Percentiles rank a stretch among this genome's conserved stretches.
Evolutionary conservation across 306 rosid species (phyloP).

Genomic region (Gillenia trifoliata): DNA sequence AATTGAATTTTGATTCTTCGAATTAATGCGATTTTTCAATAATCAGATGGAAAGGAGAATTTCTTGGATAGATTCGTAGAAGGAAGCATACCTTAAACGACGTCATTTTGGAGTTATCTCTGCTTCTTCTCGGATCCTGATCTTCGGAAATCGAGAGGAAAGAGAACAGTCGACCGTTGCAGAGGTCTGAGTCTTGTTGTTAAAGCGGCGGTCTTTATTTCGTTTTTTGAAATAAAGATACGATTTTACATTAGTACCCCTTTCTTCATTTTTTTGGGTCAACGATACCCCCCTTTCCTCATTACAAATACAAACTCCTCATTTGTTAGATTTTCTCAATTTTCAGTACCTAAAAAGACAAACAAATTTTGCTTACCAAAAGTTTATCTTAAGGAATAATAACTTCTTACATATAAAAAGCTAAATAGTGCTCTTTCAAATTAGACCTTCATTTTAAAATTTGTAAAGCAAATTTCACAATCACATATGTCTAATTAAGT

Average conservation of each 20-base stretch:
- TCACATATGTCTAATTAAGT: too few relatives aligned
- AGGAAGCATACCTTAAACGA: conserved; percentile 20
- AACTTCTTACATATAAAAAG: too few relatives aligned
- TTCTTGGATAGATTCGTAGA: neutral
- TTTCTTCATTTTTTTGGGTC: too few relatives aligned
- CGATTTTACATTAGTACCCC: neutral
- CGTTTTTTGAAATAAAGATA: neutral
- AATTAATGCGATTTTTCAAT: neutral
- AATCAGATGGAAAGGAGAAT: neutral
- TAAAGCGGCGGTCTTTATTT: conserved; percentile 6
- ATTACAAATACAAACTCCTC: too few relatives aligned
- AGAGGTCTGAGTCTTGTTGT: neutral
- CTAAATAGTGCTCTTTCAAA: too few relatives aligned
- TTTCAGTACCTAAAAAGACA: too few relatives aligned
- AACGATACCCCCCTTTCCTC: too few relatives aligned
- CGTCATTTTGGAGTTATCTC: conserved; percentile 1
- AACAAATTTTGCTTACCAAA: too few relatives aligned
- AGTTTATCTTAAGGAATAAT: too few relatives aligned
- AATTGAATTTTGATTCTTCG: neutral
- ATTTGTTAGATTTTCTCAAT: too few relatives aligned
- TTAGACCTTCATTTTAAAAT: too few relatives aligned
- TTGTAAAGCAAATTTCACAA: too few relatives aligned
- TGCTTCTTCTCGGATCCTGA: neutral
- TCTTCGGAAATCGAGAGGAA: conserved; percentile 1
- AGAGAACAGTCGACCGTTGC: neutral